phyloP scores from a whole-genome alignment of 169 alveolate genomes.

The Plasmodium sp. region DNA sequence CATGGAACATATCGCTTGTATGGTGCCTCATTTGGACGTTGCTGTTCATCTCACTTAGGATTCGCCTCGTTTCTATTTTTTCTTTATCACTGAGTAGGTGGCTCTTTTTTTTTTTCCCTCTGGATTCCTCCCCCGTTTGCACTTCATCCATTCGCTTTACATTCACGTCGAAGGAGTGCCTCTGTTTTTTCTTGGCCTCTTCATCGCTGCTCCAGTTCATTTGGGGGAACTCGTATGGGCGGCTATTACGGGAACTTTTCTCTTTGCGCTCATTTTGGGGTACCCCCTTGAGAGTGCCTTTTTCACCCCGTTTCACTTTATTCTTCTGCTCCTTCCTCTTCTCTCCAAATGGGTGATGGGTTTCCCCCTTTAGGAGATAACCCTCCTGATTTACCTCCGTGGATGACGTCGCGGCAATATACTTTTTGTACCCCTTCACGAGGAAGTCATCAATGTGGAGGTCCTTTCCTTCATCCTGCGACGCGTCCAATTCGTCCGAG shows the following conservation, averaged over 20 bases:
- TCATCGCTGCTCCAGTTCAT: neutral
- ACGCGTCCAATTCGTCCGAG: neutral
- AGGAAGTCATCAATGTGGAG: constrained; percentile 17
- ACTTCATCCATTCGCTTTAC: neutral
- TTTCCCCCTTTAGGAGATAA: neutral
- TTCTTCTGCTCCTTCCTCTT: neutral
- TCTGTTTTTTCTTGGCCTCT: neutral
- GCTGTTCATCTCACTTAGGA: neutral
- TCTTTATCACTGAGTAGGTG: neutral
- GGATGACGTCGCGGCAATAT: neutral
- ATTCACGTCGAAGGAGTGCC: neutral
- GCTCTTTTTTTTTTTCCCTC: neutral
- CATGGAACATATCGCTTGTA: neutral
- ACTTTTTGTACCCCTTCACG: constrained; percentile 34
- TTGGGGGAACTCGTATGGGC: neutral
- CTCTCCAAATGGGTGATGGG: neutral
- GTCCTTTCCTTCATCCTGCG: constrained; percentile 11
- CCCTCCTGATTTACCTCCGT: neutral
- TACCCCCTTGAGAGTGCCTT: neutral
- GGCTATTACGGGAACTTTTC: neutral
- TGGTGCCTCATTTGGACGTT: neutral
- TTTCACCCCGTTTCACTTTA: neutral
- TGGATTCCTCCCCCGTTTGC: neutral
- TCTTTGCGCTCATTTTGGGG: neutral
- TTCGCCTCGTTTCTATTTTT: neutral